These are phyloP conservation scores for Geranium brycei DNA, from an alignment of 345 rosid species.

Conservation along the genomic window DNA sequence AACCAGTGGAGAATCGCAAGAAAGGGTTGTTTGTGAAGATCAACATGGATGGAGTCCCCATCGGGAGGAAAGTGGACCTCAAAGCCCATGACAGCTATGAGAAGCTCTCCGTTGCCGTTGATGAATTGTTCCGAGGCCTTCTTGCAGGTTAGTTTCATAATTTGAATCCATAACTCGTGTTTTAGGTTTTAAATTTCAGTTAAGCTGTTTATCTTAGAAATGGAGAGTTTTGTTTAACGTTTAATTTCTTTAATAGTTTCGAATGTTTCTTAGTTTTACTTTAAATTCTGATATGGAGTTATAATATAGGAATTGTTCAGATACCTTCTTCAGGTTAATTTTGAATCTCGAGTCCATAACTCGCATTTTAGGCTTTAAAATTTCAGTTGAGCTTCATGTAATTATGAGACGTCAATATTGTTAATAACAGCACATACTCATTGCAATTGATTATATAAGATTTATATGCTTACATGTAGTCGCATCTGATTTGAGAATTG, in stretches of 20 bases:
- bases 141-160: constrained; percentile 53
- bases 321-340: constrained; percentile 37
- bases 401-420: too few species aligned
- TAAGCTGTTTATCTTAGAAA: background rate
- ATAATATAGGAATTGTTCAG: constrained; percentile 45
- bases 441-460: too few species aligned
- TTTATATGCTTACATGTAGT: too few species aligned
- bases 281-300: too few species aligned
- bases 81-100: constrained; percentile 67
- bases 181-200: too few species aligned
- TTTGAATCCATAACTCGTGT: too few species aligned
- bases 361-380: background rate
- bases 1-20: constrained; percentile 19
- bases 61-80: constrained; percentile 96
- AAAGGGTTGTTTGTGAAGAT: constrained; percentile 78
- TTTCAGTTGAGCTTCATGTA: background rate
- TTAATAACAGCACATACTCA: too few species aligned
- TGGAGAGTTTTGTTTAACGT: too few species aligned
- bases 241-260: too few species aligned
- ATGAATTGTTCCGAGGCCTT: constrained; percentile 83
- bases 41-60: constrained; percentile 95
- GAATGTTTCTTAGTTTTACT: too few species aligned
- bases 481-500: too few species aligned
- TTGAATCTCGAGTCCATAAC: too few species aligned
- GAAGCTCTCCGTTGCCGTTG: constrained; percentile 71